These are phyloP conservation scores for Botryotinia convoluta DNA, from an alignment of 2,329 filamentous ascomycete genomes.

Conservation along the genomic window DNA sequence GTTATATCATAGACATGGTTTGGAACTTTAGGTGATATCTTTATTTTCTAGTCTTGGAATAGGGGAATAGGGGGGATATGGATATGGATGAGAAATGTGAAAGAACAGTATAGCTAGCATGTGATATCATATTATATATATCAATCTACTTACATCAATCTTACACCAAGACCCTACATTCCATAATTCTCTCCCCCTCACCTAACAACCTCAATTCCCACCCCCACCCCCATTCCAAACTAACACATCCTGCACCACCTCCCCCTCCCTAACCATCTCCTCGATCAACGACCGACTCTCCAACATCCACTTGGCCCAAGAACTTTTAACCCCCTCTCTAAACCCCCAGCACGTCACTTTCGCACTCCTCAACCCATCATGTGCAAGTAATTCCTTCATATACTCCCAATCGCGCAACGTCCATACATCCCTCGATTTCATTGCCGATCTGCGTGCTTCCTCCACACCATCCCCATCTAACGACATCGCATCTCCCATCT, in stretches of 20 bases:
- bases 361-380: constrained; percentile 23
- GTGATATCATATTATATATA: background rate
- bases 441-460: background rate
- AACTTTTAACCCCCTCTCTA: constrained; percentile 25
- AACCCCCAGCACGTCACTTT: constrained; percentile 34
- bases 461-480: background rate
- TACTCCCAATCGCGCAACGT: constrained; percentile 31
- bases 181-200: background rate
- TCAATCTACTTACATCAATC: background rate
- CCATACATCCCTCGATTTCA: constrained; percentile 3
- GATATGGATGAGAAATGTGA: no score
- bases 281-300: constrained; percentile 29
- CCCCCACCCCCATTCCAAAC: constrained; percentile 8
- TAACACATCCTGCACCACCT: constrained; percentile 24
- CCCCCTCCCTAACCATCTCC: constrained; percentile 31
- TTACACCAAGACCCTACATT: background rate
- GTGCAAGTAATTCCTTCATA: constrained; percentile 24
- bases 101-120: no score
- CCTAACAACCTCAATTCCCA: background rate
- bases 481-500: background rate
- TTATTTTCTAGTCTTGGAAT: no score
- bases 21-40: no score
- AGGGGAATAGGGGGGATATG: no score
- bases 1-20: no score
- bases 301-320: constrained; percentile 31